These are phyloP conservation scores for Syzygium jambos DNA, from an alignment of 345 rosid genomes.

Conservation along the genomic window DNA sequence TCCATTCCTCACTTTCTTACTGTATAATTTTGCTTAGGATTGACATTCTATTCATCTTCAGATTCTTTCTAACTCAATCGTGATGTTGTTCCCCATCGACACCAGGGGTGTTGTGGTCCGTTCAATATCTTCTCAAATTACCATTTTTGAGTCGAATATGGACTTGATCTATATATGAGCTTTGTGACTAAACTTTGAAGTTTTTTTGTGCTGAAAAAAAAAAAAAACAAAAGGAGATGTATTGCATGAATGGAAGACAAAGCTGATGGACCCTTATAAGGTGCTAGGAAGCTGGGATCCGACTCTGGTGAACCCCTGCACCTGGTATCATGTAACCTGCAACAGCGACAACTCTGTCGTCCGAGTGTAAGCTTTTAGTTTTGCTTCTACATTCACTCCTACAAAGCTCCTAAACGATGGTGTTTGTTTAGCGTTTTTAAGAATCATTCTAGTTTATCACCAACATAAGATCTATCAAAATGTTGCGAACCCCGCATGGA, in stretches of 20 bases:
- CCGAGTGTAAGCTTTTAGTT: slow-evolving; percentile 20
- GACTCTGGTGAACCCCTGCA: slow-evolving; percentile 31
- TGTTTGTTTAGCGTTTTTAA: neutral
- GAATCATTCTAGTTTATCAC: neutral
- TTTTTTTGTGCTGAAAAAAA: neutral
- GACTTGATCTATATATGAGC: neutral
- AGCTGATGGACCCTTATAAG: slow-evolving; percentile 18
- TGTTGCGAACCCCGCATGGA: neutral
- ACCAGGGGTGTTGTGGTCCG: neutral
- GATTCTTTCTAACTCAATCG: neutral
- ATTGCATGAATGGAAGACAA: slow-evolving; percentile 15
- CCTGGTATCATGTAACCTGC: slow-evolving; percentile 38
- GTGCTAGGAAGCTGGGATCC: slow-evolving; percentile 41
- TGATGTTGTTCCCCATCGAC: accelerated
- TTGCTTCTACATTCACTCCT: neutral
- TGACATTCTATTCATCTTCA: neutral
- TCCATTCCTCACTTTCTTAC: too few species aligned
- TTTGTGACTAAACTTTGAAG: neutral
- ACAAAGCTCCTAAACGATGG: neutral
- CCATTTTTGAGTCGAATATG: neutral
- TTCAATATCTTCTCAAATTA: neutral
- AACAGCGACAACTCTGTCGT: slow-evolving; percentile 1
- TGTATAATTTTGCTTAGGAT: neutral
- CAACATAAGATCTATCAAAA: neutral
- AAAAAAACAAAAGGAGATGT: slow-evolving; percentile 17